Evolutionary conservation across 2,329 filamentous ascomycete species (phyloP).

Genomic region (Sphaerulina musiva): DNA sequence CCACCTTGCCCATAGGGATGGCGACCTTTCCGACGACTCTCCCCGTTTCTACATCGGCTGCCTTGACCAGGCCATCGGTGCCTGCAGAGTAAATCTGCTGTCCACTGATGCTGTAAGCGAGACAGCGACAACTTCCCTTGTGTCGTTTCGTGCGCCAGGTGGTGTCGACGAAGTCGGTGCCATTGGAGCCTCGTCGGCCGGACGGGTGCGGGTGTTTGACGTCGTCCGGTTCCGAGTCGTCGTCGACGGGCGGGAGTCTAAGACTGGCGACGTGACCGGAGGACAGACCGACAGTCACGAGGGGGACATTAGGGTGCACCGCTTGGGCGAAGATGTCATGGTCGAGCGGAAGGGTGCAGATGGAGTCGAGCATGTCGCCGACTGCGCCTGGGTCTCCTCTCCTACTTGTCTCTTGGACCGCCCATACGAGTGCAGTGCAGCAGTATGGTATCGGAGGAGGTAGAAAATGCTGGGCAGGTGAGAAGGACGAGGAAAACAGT

Average conservation of each 20-base stretch:
- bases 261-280: constrained; percentile 82
- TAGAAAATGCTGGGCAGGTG: too few species aligned
- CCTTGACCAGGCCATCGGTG: constrained; percentile 58
- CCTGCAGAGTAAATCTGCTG: constrained; percentile 56
- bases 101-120: constrained; percentile 75
- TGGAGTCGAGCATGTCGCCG: constrained; percentile 71
- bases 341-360: constrained; percentile 79
- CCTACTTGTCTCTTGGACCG: not conserved
- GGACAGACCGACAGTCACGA: constrained; percentile 79
- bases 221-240: constrained; percentile 40
- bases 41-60: constrained; percentile 52
- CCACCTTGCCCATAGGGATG: constrained; percentile 53
- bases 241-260: constrained; percentile 55
- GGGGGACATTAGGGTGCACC: constrained; percentile 73
- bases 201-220: constrained; percentile 5
- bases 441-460: too few species aligned
- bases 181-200: constrained; percentile 44
- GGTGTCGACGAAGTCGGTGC: constrained; percentile 70
- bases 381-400: not conserved
- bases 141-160: constrained; percentile 83
- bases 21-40: constrained; percentile 74
- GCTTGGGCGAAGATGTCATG: constrained; percentile 85
- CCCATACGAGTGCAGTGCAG: too few species aligned
- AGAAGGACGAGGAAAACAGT: too few species aligned
- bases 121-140: constrained; percentile 82